phyloP scores from a whole-genome alignment of 164 flowering plant species.

The Annona cherimola region DNA sequence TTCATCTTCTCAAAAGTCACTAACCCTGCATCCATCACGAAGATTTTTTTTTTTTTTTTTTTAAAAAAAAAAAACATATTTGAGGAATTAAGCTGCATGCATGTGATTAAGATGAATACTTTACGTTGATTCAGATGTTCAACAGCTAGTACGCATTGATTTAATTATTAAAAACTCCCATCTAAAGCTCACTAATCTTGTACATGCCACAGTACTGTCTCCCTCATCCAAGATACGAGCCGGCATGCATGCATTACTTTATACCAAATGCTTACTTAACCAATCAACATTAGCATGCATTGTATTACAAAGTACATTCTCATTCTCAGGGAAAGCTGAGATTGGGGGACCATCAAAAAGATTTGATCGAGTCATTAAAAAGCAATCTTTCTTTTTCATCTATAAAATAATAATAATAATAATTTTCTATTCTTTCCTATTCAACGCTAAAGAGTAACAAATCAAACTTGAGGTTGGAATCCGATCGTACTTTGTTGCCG shows the following conservation, averaged over 20 bases:
- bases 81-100: conserved; percentile 15
- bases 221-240: conserved; percentile 37
- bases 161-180: conserved; percentile 5
- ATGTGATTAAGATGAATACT: conserved; percentile 24
- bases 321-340: conserved; percentile 22
- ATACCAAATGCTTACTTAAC: conserved; percentile 1
- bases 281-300: conserved; percentile 18
- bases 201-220: conserved; percentile 9
- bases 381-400: not conserved
- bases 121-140: conserved; percentile 16
- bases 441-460: too few relatives aligned
- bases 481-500: not conserved
- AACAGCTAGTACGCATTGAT: conserved; percentile 16
- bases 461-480: not conserved
- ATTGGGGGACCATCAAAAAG: conserved; percentile 38
- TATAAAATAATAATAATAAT: not conserved
- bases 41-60: too few relatives aligned
- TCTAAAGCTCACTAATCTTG: conserved; percentile 11
- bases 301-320: conserved; percentile 20
- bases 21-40: not conserved
- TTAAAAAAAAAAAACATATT: not conserved
- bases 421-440: too few relatives aligned
- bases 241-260: conserved; percentile 8
- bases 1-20: conserved; percentile 13
- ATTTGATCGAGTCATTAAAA: conserved; percentile 1